phyloP scores from a whole-genome alignment of 2,329 filamentous ascomycete species.

The Hawksworthiomyces lignivorus region DNA sequence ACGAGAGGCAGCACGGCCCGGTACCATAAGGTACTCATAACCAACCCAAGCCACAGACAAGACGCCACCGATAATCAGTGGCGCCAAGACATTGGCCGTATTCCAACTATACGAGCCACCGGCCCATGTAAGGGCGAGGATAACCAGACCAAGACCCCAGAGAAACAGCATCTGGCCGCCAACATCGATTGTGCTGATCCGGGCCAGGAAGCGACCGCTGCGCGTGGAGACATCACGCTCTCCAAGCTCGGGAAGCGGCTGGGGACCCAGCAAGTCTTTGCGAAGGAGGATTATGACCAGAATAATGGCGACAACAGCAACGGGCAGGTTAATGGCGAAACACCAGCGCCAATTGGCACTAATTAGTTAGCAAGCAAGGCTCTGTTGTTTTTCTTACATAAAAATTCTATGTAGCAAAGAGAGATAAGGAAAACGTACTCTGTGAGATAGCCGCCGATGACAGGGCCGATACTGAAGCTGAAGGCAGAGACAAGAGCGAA shows the following conservation, averaged over 20 bases:
- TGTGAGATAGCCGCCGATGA: constrained; percentile 52
- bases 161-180: constrained; percentile 51
- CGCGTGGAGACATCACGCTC: constrained; percentile 18
- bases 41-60: constrained; percentile 35
- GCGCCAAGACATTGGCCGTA: constrained; percentile 38
- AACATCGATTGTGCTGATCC: constrained; percentile 47
- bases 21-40: constrained; percentile 48
- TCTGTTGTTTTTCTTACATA: too few species aligned
- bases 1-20: constrained; percentile 36
- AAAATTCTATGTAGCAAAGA: too few species aligned
- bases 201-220: constrained; percentile 28
- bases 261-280: constrained; percentile 48
- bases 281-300: constrained; percentile 49
- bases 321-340: constrained; percentile 39
- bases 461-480: constrained; percentile 53
- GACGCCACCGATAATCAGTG: constrained; percentile 38
- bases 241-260: constrained; percentile 37
- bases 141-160: constrained; percentile 43
- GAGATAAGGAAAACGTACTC: neutral
- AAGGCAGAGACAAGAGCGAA: constrained; percentile 54
- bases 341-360: constrained; percentile 56
- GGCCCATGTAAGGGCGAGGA: constrained; percentile 49
- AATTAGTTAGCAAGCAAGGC: neutral
- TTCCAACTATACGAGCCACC: constrained; percentile 46
- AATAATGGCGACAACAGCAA: constrained; percentile 43